Percentiles rank a stretch among this genome's conserved stretches.
Conservation (phyloP, 1,284 basidiomycete genomes). For the Polyporus tsugae region DNA sequence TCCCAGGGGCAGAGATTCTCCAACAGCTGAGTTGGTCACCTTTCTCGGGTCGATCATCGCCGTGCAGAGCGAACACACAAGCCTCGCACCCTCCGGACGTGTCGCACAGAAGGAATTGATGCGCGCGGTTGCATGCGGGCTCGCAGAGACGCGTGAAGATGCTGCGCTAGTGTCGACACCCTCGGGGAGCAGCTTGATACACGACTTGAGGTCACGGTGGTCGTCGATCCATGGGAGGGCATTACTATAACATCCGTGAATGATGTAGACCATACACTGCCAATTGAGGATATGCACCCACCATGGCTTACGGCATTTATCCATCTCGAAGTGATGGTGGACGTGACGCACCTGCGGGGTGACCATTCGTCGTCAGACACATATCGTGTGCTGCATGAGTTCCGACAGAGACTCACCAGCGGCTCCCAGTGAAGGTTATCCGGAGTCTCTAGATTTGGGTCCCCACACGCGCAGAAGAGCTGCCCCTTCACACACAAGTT, state of each 20-base stretch:
- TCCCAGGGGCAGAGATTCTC: no score
- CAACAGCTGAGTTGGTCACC: no score
- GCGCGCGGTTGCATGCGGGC: neutral
- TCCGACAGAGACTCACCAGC: conserved; percentile 11
- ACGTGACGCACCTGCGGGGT: neutral
- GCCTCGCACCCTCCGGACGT: neutral
- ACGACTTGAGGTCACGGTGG: conserved; percentile 3
- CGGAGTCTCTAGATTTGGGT: conserved; percentile 15
- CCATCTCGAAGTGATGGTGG: neutral
- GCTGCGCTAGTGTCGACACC: conserved; percentile 12
- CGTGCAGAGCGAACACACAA: neutral
- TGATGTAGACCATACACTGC: neutral
- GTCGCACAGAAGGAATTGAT: neutral
- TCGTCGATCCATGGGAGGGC: neutral
- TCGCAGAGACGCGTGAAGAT: neutral
- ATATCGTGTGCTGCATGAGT: no score
- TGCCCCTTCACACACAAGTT: neutral
- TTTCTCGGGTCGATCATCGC: no score
- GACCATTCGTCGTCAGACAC: no score
- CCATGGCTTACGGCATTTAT: neutral
- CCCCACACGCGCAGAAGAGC: conserved; percentile 23
- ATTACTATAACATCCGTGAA: neutral
- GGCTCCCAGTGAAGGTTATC: conserved; percentile 10
- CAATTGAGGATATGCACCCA: neutral
- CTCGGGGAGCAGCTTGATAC: conserved; percentile 18